Base-by-base conservation (phyloP, 768 basidiomycete genomes). In the Leccinum subgranulosum region DNA sequence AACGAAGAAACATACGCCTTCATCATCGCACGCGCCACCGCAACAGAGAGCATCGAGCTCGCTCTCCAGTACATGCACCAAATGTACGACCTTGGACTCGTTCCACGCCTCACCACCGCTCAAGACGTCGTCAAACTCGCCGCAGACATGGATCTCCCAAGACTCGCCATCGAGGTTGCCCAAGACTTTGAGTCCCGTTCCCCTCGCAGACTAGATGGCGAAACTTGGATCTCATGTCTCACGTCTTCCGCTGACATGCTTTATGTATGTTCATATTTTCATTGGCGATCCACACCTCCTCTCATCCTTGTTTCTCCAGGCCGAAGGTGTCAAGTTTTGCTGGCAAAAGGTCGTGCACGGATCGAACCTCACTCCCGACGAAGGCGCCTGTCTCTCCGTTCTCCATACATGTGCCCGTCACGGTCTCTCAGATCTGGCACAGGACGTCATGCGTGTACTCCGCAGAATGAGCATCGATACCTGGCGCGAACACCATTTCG, bases 141-240 rank as follows among this genome's bases (percentile, higher is more conserved):
- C 3, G 81, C 87, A 5, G 66, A 78, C 0, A 69, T 75, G 49
- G 82, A 83, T 21, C 74, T 80, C 56, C 79, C 90, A 1, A 79
- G 84, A 51, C 77, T 94, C 25, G 91, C 91, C 3, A 69, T 92
- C 49, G 91, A 93, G 53, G 66, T 94, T 14, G 84, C 86, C 0
- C 70, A 75, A 3, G 74, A 79, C 59, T 90, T 82, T 53, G 91
- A 94, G 64, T 64, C 70, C 39, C 66, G 74, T 6, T 80, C 84
- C 4, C 71, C 80, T 28, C 80, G 86, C 34, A 78, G 76, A 60
- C 65, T 93, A 28, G 79, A 79, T 3, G 70, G 74, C 19, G 70
- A 73, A 6, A 75, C 79, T 1, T 95, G 92, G 92, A 72, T 86
- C 51, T 73, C 80, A 2, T 86, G 88, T 64, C 77, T 96, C 45